These are phyloP conservation scores for Akanthomyces lecanii DNA, from an alignment of 2,329 filamentous ascomycete species.

Conservation along the genomic window DNA sequence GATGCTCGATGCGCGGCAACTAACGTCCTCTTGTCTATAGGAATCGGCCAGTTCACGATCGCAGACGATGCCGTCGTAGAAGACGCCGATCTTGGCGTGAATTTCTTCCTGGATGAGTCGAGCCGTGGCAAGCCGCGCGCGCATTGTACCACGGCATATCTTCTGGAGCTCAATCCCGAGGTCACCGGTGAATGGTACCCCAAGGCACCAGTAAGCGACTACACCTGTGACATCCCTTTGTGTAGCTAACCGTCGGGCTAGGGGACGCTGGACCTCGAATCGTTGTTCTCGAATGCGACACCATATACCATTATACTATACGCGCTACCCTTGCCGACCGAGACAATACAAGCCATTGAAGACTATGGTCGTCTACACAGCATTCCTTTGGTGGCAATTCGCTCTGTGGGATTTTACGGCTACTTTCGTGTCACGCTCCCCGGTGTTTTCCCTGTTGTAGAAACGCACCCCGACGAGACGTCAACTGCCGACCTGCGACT, in stretches of 20 bases:
- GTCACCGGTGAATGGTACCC: conserved; percentile 72
- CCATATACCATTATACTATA: conserved; percentile 53
- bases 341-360: conserved; percentile 42
- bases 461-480: conserved; percentile 88
- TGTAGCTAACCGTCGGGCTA: conserved; percentile 18
- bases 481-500: conserved; percentile 81
- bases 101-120: conserved; percentile 88
- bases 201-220: conserved; percentile 37
- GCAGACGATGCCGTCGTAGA: conserved; percentile 74
- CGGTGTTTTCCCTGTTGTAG: conserved; percentile 82
- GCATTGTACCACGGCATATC: conserved; percentile 68
- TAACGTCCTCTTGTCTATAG: conserved; percentile 33
- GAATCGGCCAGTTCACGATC: conserved; percentile 88
- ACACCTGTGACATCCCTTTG: not conserved
- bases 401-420: conserved; percentile 89
- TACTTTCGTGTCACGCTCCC: conserved; percentile 79
- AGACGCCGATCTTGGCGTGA: conserved; percentile 83
- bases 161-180: conserved; percentile 89
- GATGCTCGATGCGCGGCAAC: not conserved
- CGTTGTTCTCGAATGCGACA: conserved; percentile 37
- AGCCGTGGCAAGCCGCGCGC: conserved; percentile 75
- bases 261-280: conserved; percentile 34
- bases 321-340: conserved; percentile 44
- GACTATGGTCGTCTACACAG: conserved; percentile 49
- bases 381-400: conserved; percentile 74